Conservation (phyloP, 2,329 filamentous ascomycete species). For the Parafenestella ontariensis region DNA sequence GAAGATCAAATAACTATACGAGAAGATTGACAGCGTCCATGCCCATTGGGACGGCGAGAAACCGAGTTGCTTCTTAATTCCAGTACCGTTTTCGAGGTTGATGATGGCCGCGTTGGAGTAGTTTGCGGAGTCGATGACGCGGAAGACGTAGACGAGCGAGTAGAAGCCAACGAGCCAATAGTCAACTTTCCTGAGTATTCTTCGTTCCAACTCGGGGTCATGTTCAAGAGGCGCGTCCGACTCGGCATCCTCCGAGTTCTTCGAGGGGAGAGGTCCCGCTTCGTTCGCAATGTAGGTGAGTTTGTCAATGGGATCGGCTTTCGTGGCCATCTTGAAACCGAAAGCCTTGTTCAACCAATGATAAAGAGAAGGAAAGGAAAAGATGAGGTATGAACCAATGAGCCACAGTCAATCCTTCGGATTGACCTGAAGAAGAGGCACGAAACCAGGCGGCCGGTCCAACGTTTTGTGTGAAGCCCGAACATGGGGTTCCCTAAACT, state of each 20-base stretch:
- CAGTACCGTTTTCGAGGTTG: conserved; percentile 41
- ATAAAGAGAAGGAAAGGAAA: not conserved
- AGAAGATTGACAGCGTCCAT: conserved; percentile 43
- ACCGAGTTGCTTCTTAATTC: conserved; percentile 43
- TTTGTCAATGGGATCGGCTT: conserved; percentile 15
- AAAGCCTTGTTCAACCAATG: not conserved
- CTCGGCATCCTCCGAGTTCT: conserved; percentile 4
- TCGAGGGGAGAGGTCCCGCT: conserved; percentile 2
- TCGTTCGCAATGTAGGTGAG: conserved; percentile 17
- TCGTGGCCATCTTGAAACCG: conserved; percentile 8
- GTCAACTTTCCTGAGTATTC: conserved; percentile 35
- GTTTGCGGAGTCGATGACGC: conserved; percentile 39
- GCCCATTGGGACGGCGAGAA: conserved; percentile 39
- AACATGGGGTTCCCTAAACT: not conserved
- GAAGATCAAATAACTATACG: conserved; percentile 40
- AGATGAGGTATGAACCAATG: not conserved
- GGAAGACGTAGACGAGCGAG: conserved; percentile 39
- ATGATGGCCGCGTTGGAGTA: conserved; percentile 45
- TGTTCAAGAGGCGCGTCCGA: conserved; percentile 1
- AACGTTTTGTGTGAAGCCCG: not conserved
- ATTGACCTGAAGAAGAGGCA: not conserved
- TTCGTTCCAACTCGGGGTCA: conserved; percentile 14
- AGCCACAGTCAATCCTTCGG: not conserved
- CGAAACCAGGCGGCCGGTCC: not conserved
- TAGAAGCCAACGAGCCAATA: conserved; percentile 40